Percentiles rank a stretch among this genome's conserved stretches.
Conservation (phyloP, 2,329 filamentous ascomycete genomes). For the Colletotrichum liaoningense region DNA sequence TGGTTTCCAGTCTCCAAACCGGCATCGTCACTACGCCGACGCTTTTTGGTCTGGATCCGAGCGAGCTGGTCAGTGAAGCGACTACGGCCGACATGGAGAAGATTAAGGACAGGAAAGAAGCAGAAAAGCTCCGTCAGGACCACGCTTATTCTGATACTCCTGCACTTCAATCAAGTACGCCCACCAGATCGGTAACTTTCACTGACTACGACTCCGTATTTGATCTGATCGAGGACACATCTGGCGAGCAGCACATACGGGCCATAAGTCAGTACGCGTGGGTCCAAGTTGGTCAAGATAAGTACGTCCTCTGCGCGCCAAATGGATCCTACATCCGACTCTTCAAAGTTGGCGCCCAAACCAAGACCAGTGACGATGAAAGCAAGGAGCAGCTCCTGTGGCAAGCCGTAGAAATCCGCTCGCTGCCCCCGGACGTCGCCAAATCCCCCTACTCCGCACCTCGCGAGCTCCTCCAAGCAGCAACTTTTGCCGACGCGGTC, state of each 20-base stretch:
- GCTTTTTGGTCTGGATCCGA: conserved; percentile 90
- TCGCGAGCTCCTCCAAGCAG: conserved; percentile 72
- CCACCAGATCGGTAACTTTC: conserved; percentile 73
- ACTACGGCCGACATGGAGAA: conserved; percentile 71
- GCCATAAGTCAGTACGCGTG: conserved; percentile 81
- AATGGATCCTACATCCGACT: conserved; percentile 72
- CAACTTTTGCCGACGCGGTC: conserved; percentile 79
- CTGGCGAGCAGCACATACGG: conserved; percentile 82
- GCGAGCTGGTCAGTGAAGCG: conserved; percentile 77
- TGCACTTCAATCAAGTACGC: neutral
- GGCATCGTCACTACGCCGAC: conserved; percentile 93
- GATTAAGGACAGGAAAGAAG: conserved; percentile 61
- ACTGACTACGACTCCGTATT: conserved; percentile 94
- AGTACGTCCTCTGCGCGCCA: conserved; percentile 77
- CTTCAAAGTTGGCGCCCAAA: conserved; percentile 50
- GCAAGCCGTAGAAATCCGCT: conserved; percentile 60
- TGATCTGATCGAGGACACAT: conserved; percentile 87
- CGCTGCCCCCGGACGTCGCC: conserved; percentile 53
- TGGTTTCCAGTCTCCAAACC: conserved; percentile 86
- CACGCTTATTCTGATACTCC: conserved; percentile 33
- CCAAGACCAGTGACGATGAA: neutral
- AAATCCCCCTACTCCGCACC: conserved; percentile 76
- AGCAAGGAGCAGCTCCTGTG: conserved; percentile 44
- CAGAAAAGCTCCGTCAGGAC: conserved; percentile 50
- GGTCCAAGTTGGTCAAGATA: conserved; percentile 80